These are phyloP conservation scores for Acer campestre DNA, from an alignment of 345 rosid species.

Conservation along the genomic window DNA sequence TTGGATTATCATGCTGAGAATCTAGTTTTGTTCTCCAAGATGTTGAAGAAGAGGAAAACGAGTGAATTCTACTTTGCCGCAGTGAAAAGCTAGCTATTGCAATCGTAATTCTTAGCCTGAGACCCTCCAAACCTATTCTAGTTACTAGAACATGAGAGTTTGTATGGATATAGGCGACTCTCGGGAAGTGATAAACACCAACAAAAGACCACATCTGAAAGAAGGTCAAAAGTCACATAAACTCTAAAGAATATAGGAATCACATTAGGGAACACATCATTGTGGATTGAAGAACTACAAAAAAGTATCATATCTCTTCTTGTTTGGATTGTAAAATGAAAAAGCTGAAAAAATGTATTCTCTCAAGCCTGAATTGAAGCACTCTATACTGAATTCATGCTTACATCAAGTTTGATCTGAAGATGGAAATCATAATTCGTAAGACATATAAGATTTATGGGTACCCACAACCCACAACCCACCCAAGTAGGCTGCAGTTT, in stretches of 20 bases:
- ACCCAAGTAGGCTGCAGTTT: too few relatives aligned
- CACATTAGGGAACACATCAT: too few relatives aligned
- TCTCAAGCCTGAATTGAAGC: not conserved
- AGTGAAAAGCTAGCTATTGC: slow-evolving; percentile 43
- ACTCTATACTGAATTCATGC: not conserved
- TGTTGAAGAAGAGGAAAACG: slow-evolving; percentile 39
- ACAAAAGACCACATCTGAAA: too few relatives aligned
- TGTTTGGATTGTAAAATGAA: too few relatives aligned
- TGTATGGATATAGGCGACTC: slow-evolving; percentile 19
- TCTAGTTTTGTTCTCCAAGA: slow-evolving; percentile 34
- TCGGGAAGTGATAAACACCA: too few relatives aligned
- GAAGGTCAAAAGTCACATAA: too few relatives aligned
- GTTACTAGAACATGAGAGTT: slow-evolving; percentile 39
- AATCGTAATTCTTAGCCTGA: slow-evolving; percentile 30
- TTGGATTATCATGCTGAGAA: slow-evolving; percentile 31
- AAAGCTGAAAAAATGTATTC: too few relatives aligned
- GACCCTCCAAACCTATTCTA: slow-evolving; percentile 28
- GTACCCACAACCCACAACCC: not conserved
- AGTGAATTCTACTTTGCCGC: slow-evolving; percentile 29
- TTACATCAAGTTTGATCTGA: not conserved
- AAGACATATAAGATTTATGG: not conserved
- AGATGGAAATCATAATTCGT: not conserved
- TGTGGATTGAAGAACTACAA: too few relatives aligned
- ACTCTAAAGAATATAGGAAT: too few relatives aligned
- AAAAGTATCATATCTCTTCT: too few relatives aligned